Conservation (phyloP, 2,329 filamentous ascomycete species). For the Leptographium radiaticola region DNA sequence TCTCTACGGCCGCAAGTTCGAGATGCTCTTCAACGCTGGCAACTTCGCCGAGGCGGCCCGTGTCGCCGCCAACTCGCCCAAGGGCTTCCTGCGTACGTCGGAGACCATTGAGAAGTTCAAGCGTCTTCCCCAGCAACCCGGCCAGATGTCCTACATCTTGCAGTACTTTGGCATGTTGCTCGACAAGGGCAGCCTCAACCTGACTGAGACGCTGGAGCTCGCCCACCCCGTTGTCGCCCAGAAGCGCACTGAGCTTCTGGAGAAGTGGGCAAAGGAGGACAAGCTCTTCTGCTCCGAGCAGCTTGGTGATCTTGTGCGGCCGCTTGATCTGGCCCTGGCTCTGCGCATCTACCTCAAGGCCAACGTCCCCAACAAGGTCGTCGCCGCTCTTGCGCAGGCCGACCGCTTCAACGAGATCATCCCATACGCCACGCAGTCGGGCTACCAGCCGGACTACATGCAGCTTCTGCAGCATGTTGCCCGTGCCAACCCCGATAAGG, state of each 20-base stretch:
- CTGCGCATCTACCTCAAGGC: slow-evolving; percentile 83
- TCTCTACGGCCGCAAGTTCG: slow-evolving; percentile 85
- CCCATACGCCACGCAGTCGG: slow-evolving; percentile 70
- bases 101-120: slow-evolving; percentile 97
- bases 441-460: slow-evolving; percentile 93
- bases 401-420: slow-evolving; percentile 96
- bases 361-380: slow-evolving; percentile 83
- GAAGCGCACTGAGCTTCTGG: slow-evolving; percentile 86
- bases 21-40: slow-evolving; percentile 67
- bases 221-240: slow-evolving; percentile 86
- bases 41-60: slow-evolving; percentile 85
- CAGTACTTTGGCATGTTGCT: slow-evolving; percentile 97
- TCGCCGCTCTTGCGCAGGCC: slow-evolving; percentile 87
- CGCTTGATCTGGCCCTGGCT: slow-evolving; percentile 79
- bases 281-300: slow-evolving; percentile 96
- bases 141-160: slow-evolving; percentile 84
- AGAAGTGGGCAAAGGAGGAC: slow-evolving; percentile 95
- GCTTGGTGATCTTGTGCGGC: slow-evolving; percentile 83
- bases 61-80: slow-evolving; percentile 89
- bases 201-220: slow-evolving; percentile 86
- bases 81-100: slow-evolving; percentile 84
- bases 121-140: slow-evolving; percentile 63
- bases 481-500: slow-evolving; percentile 83
- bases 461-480: slow-evolving; percentile 86
- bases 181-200: slow-evolving; percentile 87